These are phyloP conservation scores for Zostera marina DNA, from an alignment of 116 monocot genomes.

Conservation along the genomic window DNA sequence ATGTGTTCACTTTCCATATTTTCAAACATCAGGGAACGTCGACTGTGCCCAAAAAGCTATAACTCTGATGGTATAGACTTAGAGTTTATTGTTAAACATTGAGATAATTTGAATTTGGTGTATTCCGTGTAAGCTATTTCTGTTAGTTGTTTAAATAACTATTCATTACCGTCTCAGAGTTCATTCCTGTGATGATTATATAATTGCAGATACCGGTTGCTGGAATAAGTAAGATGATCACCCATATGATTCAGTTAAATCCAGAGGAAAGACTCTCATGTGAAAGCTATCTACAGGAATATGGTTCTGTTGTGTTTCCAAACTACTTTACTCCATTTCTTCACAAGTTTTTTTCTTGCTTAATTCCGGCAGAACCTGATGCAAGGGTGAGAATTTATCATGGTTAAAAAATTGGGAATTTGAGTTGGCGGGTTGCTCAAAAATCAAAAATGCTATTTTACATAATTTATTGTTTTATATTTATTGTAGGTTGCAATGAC, in stretches of 20 bases:
- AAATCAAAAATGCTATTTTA: background rate
- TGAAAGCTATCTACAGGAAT: slow-evolving; percentile 78
- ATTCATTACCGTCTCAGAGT: no score
- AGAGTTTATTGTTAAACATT: no score
- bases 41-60: no score
- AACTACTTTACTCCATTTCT: slow-evolving; percentile 88
- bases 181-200: background rate
- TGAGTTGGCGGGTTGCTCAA: background rate
- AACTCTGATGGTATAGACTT: no score
- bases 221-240: slow-evolving; percentile 79
- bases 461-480: no score
- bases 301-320: slow-evolving; percentile 62
- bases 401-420: background rate
- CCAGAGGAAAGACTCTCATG: slow-evolving; percentile 68
- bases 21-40: no score
- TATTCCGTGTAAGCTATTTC: no score
- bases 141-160: no score
- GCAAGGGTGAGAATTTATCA: slow-evolving; percentile 41
- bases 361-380: slow-evolving; percentile 80
- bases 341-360: slow-evolving; percentile 81
- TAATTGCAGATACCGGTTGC: slow-evolving; percentile 73
- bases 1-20: no score
- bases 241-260: slow-evolving; percentile 99
- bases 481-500: slow-evolving; percentile 58
- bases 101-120: no score